Base-by-base conservation (phyloP, 306 rosid species). In the Rosa rugosa region DNA sequence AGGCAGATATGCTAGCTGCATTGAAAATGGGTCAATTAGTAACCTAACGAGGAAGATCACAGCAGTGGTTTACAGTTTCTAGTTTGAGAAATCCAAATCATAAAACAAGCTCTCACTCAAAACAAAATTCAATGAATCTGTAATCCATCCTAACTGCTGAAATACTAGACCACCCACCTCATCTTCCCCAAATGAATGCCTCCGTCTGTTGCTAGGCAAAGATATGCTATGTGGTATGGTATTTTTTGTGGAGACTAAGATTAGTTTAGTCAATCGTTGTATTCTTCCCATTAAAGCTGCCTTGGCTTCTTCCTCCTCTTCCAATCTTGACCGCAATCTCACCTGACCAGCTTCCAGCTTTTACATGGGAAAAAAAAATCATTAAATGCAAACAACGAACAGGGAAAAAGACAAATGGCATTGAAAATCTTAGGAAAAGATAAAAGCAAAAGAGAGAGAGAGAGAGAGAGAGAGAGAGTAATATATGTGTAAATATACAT, bases 151-250 rank as follows among this genome's bases (percentile, higher is more conserved):
- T 53, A 49, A 60, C 71, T 27, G 9, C 46, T 9, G 44, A 66
- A 69, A 51, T 50, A 31, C 73, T 62, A 70, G 65, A 82, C 72
- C 77, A 80, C 88, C 45, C 71, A 89, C 97, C 96, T 92, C 97
- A 79, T 92, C 97, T 89, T 92, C 97, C 78, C 91, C 97, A 89
- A 90, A 92, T 64, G 97, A 92, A 89, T 92, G 94, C 76, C 97
- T 89, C 68, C 97, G 86, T 72, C 91, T 90, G 65, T 85, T 84
- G 80, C 81, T 78, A 76, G 92, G 87, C 77, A 80, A 96, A 54
- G 89, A 69, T 77, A 87, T 73, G 81, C 87, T 82, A 76, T 92
- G 85, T 46, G 97, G 84, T 79, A 90, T 77, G 51, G 88, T 57
- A 72, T 87, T 89, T 83, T 92, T 92, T 11, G 97, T 86, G 71